These are phyloP conservation scores for Pichia cabralensis DNA, from an alignment of 805 yeast species.

Conservation along the genomic window DNA sequence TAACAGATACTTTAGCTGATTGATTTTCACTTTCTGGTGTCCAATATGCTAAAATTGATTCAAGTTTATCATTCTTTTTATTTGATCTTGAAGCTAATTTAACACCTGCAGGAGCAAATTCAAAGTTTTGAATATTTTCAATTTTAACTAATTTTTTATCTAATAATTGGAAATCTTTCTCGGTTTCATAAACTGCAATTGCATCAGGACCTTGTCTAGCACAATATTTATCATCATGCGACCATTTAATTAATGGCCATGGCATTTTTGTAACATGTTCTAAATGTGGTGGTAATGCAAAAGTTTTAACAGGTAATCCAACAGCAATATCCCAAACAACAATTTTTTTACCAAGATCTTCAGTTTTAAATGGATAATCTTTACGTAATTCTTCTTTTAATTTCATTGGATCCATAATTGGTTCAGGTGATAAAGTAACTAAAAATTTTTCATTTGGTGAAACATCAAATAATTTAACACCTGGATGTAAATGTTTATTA, in stretches of 20 bases:
- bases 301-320: slow-evolving; percentile 77
- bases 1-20: slow-evolving; percentile 86
- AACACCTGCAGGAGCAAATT: slow-evolving; percentile 88
- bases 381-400: slow-evolving; percentile 49
- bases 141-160: slow-evolving; percentile 80
- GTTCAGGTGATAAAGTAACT: slow-evolving; percentile 83
- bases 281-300: slow-evolving; percentile 75
- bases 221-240: slow-evolving; percentile 82
- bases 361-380: slow-evolving; percentile 73
- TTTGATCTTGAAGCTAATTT: slow-evolving; percentile 50
- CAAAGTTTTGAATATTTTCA: slow-evolving; percentile 81
- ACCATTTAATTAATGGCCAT: slow-evolving; percentile 98
- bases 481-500: slow-evolving; percentile 76
- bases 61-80: slow-evolving; percentile 38
- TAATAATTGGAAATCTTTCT: slow-evolving; percentile 58
- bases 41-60: slow-evolving; percentile 83
- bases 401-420: slow-evolving; percentile 62
- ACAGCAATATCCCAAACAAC: slow-evolving; percentile 88
- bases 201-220: slow-evolving; percentile 94
- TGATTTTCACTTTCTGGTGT: slow-evolving; percentile 87
- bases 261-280: slow-evolving; percentile 59
- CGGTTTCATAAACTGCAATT: slow-evolving; percentile 79
- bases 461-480: slow-evolving; percentile 81
- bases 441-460: slow-evolving; percentile 87
- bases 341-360: slow-evolving; percentile 85